phyloP scores from a whole-genome alignment of 768 basidiomycete species.

The Lactifluus piperatus region DNA sequence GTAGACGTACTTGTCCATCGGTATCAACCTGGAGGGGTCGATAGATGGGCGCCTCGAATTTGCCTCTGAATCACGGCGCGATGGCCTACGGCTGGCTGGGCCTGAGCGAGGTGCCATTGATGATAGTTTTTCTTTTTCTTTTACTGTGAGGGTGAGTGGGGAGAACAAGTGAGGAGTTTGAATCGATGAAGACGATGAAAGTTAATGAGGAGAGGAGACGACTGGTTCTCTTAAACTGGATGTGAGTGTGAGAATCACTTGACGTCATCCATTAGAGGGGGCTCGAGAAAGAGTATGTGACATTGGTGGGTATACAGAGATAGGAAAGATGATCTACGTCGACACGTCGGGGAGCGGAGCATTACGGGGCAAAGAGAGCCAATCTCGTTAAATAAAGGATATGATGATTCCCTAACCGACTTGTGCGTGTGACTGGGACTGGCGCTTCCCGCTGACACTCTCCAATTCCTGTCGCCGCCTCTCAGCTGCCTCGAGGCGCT shows the following conservation, averaged over 20 bases:
- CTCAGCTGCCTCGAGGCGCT: constrained; percentile 67
- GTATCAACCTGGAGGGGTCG: constrained; percentile 66
- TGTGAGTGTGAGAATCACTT: not conserved
- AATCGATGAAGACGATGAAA: not conserved
- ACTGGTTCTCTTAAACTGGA: no score
- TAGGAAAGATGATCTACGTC: not conserved
- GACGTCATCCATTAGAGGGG: not conserved
- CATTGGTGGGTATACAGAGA: not conserved
- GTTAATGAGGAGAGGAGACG: not conserved
- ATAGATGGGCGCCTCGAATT: constrained; percentile 63
- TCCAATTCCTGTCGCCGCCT: constrained; percentile 42
- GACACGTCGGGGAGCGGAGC: no score
- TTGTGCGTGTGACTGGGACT: no score
- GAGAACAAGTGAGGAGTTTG: not conserved
- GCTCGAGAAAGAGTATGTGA: not conserved
- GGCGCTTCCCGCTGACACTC: not conserved
- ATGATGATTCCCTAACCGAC: not conserved
- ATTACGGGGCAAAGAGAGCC: no score
- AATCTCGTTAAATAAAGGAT: not conserved
- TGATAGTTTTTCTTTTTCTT: constrained; percentile 17
- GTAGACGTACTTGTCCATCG: constrained; percentile 61
- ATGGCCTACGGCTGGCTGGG: constrained; percentile 34
- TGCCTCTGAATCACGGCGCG: constrained; percentile 38
- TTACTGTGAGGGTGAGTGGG: no score
- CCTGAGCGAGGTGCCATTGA: constrained; percentile 27